Conservation (phyloP, 306 rosid species). For the Arachis stenosperma region DNA sequence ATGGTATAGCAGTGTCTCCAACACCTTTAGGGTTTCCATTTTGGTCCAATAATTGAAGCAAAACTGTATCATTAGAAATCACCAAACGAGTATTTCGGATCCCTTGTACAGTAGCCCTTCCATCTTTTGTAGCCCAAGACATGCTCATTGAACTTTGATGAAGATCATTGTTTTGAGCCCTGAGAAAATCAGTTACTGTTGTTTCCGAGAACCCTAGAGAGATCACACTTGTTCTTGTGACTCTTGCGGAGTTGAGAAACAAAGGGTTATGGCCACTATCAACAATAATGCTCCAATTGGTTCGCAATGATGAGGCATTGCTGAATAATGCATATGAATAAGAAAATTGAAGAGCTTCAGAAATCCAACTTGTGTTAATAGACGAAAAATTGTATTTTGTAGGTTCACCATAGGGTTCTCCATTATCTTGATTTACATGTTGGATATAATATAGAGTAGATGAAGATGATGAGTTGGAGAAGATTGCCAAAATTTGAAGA, state of each 20-base stretch:
- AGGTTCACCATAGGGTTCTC: slow-evolving; percentile 49
- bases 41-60: slow-evolving; percentile 37
- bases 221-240: slow-evolving; percentile 40
- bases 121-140: slow-evolving; percentile 51
- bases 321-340: slow-evolving; percentile 25
- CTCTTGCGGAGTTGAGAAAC: slow-evolving; percentile 47
- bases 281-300: slow-evolving; percentile 38
- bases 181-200: slow-evolving; percentile 32
- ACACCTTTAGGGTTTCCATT: slow-evolving; percentile 25
- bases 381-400: neutral
- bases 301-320: slow-evolving; percentile 39
- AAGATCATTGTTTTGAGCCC: neutral
- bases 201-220: slow-evolving; percentile 53
- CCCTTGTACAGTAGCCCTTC: slow-evolving; percentile 48
- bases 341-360: slow-evolving; percentile 31
- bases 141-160: slow-evolving; percentile 37
- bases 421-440: slow-evolving; percentile 46
- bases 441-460: slow-evolving; percentile 39
- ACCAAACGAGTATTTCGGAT: slow-evolving; percentile 37
- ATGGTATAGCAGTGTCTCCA: slow-evolving; percentile 39
- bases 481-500: slow-evolving; percentile 49
- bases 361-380: slow-evolving; percentile 40
- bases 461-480: slow-evolving; percentile 52
- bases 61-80: slow-evolving; percentile 41
- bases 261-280: slow-evolving; percentile 24